These are phyloP conservation scores for Canna indica DNA, from an alignment of 176 grass and related monocot species.

Conservation along the genomic window DNA sequence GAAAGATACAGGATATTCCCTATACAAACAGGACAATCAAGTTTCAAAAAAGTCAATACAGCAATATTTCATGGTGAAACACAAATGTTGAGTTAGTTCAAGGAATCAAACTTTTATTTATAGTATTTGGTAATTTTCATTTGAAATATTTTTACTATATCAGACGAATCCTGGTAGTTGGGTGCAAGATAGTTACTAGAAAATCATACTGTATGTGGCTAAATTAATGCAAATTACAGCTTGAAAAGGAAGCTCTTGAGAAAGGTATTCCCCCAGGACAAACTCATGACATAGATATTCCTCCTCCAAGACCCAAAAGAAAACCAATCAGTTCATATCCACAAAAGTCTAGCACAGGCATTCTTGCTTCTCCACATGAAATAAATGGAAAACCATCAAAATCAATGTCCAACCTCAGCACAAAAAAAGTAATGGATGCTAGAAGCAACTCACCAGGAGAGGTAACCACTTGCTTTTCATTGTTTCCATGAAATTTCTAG, in stretches of 20 bases:
- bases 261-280: slow-evolving; percentile 62
- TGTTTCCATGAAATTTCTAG: neutral
- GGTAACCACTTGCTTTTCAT: slow-evolving; percentile 32
- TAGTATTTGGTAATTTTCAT: neutral
- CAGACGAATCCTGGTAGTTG: slow-evolving; percentile 3
- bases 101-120: too few species aligned
- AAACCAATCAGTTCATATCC: slow-evolving; percentile 89
- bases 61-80: too few species aligned
- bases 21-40: too few species aligned
- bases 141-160: neutral
- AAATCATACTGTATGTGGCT: slow-evolving; percentile 13
- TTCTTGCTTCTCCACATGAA: slow-evolving; percentile 26
- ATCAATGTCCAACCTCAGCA: slow-evolving; percentile 27
- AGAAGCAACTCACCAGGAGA: slow-evolving; percentile 32
- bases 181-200: slow-evolving; percentile 18
- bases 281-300: slow-evolving; percentile 85
- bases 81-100: too few species aligned
- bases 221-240: slow-evolving; percentile 53
- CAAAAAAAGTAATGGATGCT: slow-evolving; percentile 26
- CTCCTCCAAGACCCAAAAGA: slow-evolving; percentile 92
- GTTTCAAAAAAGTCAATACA: too few species aligned
- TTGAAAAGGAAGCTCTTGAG: slow-evolving; percentile 81
- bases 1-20: too few species aligned
- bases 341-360: slow-evolving; percentile 42
- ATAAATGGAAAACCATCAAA: slow-evolving; percentile 38